Evolutionary conservation across 192 early-diverging fungal species (phyloP).

Genomic region (Backusella mclennaniae): DNA sequence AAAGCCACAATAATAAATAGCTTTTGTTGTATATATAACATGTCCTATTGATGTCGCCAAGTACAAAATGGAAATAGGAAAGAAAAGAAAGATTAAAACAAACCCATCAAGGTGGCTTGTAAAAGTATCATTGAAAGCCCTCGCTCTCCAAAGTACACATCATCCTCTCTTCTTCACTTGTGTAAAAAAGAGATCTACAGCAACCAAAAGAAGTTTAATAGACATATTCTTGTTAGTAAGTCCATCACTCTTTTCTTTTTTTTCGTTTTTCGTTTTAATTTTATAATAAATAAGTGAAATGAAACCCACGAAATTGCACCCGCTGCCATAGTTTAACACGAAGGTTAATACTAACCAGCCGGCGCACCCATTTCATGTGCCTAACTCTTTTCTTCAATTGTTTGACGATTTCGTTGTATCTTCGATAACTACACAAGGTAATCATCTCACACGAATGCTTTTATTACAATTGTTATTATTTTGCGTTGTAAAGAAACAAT

Average conservation of each 20-base stretch:
- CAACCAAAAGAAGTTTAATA: neutral
- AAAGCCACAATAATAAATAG: neutral
- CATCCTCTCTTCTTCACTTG: no score
- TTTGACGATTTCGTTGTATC: slow-evolving; percentile 37
- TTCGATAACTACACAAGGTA: slow-evolving; percentile 24
- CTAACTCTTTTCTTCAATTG: slow-evolving; percentile 29
- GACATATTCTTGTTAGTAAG: neutral
- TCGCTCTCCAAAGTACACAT: no score
- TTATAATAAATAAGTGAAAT: neutral
- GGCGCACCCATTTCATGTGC: slow-evolving; percentile 30
- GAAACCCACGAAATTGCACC: slow-evolving; percentile 29
- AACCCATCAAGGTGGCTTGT: no score
- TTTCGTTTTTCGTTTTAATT: neutral
- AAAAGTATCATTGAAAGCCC: no score
- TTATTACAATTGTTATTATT: slow-evolving; percentile 17
- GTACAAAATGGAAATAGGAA: no score
- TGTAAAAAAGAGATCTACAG: no score
- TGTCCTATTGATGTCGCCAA: no score
- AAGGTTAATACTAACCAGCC: slow-evolving; percentile 18
- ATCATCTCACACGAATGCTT: slow-evolving; percentile 38
- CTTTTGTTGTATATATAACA: neutral
- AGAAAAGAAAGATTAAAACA: no score
- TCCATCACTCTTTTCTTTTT: neutral
- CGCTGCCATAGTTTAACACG: slow-evolving; percentile 14
- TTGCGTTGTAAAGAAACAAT: slow-evolving; percentile 14